Percentiles rank a stretch among this genome's conserved stretches.
Conservation (phyloP, 257 asterid genomes). For the Cordia subcordata region DNA sequence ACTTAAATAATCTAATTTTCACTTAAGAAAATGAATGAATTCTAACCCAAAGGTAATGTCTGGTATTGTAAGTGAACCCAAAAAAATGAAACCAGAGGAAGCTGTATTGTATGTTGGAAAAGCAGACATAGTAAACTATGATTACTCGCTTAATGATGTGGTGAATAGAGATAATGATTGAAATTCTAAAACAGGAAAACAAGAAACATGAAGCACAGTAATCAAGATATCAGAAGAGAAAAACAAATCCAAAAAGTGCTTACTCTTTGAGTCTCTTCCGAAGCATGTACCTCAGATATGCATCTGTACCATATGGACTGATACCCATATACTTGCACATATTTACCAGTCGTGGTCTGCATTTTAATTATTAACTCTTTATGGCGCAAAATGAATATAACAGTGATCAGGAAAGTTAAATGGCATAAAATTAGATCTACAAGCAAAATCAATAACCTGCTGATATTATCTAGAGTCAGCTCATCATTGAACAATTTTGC, state of each 20-base stretch:
- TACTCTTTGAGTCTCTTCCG: conserved; percentile 74
- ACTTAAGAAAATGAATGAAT: too few species aligned
- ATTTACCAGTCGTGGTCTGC: conserved; percentile 89
- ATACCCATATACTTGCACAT: conserved; percentile 98
- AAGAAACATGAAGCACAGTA: neutral
- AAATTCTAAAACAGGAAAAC: too few species aligned
- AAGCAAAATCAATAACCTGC: conserved; percentile 54
- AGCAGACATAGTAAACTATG: too few species aligned
- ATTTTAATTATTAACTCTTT: conserved; percentile 1
- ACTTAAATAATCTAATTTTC: too few species aligned
- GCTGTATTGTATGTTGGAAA: too few species aligned
- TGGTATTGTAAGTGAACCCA: too few species aligned
- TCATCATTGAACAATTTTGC: conserved; percentile 94
- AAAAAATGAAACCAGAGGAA: too few species aligned
- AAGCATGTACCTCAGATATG: conserved; percentile 82
- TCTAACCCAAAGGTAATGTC: too few species aligned
- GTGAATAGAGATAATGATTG: neutral
- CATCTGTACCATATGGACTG: conserved; percentile 76
- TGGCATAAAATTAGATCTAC: neutral
- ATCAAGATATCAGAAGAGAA: neutral
- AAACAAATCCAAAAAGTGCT: conserved; percentile 14
- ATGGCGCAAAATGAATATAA: neutral
- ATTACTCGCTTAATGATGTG: too few species aligned
- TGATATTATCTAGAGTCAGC: conserved; percentile 82
- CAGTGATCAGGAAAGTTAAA: neutral